Base-by-base conservation (phyloP, 2,329 filamentous ascomycete genomes). In the Fonsecaea erecta region DNA sequence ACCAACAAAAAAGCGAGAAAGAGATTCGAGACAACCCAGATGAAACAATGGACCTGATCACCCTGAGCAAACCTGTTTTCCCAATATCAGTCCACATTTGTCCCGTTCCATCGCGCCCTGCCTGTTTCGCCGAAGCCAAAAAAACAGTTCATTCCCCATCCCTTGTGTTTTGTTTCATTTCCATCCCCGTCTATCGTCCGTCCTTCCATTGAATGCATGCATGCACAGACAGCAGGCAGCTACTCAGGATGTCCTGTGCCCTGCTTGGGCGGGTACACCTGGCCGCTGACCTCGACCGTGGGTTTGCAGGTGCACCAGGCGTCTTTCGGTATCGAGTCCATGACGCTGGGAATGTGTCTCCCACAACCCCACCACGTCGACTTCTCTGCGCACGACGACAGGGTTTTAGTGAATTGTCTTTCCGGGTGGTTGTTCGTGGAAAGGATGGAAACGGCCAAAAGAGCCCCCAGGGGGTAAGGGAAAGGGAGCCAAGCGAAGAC, bases 221-320 rank as follows among this genome's bases (percentile, higher is more conserved):
- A n/a, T 18, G 24, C 62, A 3, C 18, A 9, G 16, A 26, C 37
- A 37, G 3, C 35, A 11, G 8, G 14, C 35, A 21, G 6, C 40
- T 21, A 64, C 21, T 48, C 62, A n/a, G 67, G 60, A 48, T 68
- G 57, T 9, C 72, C 74, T 48, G 72, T 63, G n/a, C 73, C 75
- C 16, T 77, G 81, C 77, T 79, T 83, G n/a, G 84, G 84, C 37
- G 85, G 84, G 70, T 85, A 87, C 70, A 80, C 70, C 67, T 81
- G 80, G 37, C 83, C 83, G 26, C 82, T 79, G 55, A 79, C 78
- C 71, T 83, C 80, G 65, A 84, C 78, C 71, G 82, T 83, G 7
- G 84, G 83, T 59, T 78, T 77, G 74, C 86, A 88, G 46, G 77
- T 80, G 75, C 86, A 88, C 76, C 85, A 81, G 54, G 86, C 75